A percentile compares a stretch with the other conserved stretches of the same genome.
These are phyloP conservation scores for Allium sativum DNA, from an alignment of 106 monocot genomes.

Conservation along the genomic window DNA sequence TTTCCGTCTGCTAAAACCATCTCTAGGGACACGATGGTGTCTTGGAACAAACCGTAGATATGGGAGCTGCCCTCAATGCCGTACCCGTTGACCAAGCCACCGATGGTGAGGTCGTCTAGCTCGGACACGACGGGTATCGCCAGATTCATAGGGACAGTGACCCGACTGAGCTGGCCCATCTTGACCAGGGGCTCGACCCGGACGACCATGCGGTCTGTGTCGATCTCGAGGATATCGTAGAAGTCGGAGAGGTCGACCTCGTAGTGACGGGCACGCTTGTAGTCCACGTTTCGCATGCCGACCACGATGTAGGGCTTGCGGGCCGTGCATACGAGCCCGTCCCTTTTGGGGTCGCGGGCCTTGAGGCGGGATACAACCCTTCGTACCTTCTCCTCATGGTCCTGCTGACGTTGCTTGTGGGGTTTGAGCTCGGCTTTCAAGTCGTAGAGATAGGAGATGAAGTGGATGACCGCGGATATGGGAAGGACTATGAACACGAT, in stretches of 20 bases:
- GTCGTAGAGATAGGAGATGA: slow-evolving; percentile 8
- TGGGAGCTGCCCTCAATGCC: slow-evolving; percentile 57
- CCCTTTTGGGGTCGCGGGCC: slow-evolving; percentile 33
- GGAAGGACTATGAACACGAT: slow-evolving; percentile 25
- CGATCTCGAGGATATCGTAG: slow-evolving; percentile 40
- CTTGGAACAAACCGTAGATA: slow-evolving; percentile 45
- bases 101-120: slow-evolving; percentile 54
- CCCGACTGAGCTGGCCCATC: slow-evolving; percentile 45
- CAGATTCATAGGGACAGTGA: slow-evolving; percentile 49
- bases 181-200: slow-evolving; percentile 42
- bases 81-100: slow-evolving; percentile 42
- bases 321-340: slow-evolving; percentile 49
- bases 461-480: slow-evolving; percentile 15
- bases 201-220: slow-evolving; percentile 46
- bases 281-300: slow-evolving; percentile 52
- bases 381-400: slow-evolving; percentile 41
- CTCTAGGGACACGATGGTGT: slow-evolving; percentile 43
- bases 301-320: slow-evolving; percentile 46
- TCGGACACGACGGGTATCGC: slow-evolving; percentile 46
- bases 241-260: slow-evolving; percentile 49
- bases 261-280: slow-evolving; percentile 44
- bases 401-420: slow-evolving; percentile 23
- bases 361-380: slow-evolving; percentile 42
- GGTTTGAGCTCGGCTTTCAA: slow-evolving; percentile 8
- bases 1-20: slow-evolving; percentile 42